Conservation (phyloP, 2,329 filamentous ascomycete species). For the Cylindrodendrum hubeiense region DNA sequence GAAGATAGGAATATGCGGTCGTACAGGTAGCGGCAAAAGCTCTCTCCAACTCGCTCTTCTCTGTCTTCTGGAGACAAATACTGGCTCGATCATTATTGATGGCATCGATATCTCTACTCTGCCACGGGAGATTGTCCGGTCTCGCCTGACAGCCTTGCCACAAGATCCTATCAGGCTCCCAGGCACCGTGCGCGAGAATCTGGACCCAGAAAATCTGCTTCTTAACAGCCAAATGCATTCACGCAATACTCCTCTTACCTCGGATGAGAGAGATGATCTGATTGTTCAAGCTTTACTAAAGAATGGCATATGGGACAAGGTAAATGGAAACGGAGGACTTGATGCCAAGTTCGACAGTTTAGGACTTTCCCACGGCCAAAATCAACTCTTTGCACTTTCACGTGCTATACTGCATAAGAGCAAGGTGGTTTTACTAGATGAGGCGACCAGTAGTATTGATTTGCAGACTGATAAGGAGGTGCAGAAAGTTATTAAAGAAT, state of each 20-base stretch:
- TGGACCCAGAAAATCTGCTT: neutral
- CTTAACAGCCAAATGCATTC: too few species aligned
- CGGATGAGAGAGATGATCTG: neutral
- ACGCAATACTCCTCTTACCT: too few species aligned
- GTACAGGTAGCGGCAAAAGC: constrained; percentile 59
- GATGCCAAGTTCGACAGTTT: constrained; percentile 49
- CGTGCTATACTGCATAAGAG: constrained; percentile 53
- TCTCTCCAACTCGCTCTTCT: constrained; percentile 53
- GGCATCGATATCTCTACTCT: constrained; percentile 51
- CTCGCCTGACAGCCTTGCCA: constrained; percentile 56
- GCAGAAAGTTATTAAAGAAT: constrained; percentile 33
- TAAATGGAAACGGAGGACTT: constrained; percentile 49
- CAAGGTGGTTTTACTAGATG: constrained; percentile 49
- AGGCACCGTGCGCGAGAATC: neutral
- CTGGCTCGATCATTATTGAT: constrained; percentile 60
- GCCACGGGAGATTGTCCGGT: constrained; percentile 42
- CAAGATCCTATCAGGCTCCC: constrained; percentile 47
- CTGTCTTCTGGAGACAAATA: constrained; percentile 57
- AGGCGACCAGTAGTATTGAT: constrained; percentile 50
- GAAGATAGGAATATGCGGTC: constrained; percentile 35
- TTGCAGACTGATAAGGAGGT: constrained; percentile 44
- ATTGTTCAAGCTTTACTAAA: neutral
- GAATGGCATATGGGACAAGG: neutral
- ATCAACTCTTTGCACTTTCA: constrained; percentile 62
- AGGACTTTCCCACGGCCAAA: constrained; percentile 57